Base-by-base conservation (phyloP, 2,329 filamentous ascomycete genomes). In the Lachnellula arida region DNA sequence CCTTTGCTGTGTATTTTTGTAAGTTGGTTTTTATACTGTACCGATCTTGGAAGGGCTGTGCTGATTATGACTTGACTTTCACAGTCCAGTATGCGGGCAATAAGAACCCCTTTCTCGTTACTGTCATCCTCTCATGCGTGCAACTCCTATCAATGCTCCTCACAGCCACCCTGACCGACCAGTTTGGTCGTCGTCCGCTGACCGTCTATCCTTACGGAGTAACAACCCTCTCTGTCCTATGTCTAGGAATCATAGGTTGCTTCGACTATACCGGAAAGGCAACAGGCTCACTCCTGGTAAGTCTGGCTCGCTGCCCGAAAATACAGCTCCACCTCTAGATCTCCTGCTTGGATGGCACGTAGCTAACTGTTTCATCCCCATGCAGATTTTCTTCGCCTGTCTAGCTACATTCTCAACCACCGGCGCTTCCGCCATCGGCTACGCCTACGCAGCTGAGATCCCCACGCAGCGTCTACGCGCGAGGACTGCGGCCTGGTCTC, bases 91-190 rank as follows among this genome's bases (percentile, higher is more conserved):
- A 72, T 39, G 74, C 74, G 2, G 74, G 74, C 1, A 72, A 67
- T 62, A 67, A 71, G 14, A 67, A 76, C 48, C 73, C 73, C 0
- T 76, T 76, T 61, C 63, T 70, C 49, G 73, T 76, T 5, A 76
- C 73, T 0, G 64, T 75, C 39, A 75, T 76, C 43, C 63, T 74
- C 1, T 71, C 72, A 1, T 73, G 70, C 44, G 71, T 75, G 0
- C 74, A 75, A 52, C 63, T 78, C 3, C 59, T 76, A 5, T 74
- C 74, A 0, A 73, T 76, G 66, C 59, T 75, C 19, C n/a, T 69
- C 17, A 74, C 71, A 0, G 65, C 70, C 7, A 60, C 64, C 0
- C 60, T 69, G 1, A 73, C 73, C 3, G 72, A 74, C 53, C 61
- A 61, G 17, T 39, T 74, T 15, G 70, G 70, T 19, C 71, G 72